A percentile compares a stretch with the other conserved stretches of the same genome.
phyloP scores from a whole-genome alignment of 2,329 filamentous ascomycete species.

The Nothophaeocryptopus gaeumannii region DNA sequence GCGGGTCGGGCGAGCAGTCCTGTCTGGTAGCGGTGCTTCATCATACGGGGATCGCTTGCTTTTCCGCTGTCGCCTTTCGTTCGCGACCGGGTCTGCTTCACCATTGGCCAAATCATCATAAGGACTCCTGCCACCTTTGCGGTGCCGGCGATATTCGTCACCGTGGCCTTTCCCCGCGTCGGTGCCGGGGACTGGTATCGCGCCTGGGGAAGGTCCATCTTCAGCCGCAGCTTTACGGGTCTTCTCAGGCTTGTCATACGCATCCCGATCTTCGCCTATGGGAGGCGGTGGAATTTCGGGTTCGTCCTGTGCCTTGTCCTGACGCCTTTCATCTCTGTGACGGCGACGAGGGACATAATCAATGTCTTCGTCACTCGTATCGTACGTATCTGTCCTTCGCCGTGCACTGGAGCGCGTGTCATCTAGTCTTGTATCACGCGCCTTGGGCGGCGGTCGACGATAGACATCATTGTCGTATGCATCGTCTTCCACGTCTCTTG shows the following conservation, averaged over 20 bases:
- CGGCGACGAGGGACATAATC: conserved; percentile 18
- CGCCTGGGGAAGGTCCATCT: conserved; percentile 11
- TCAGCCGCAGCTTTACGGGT: conserved; percentile 10
- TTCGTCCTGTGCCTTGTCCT: conserved; percentile 13
- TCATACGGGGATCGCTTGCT: conserved; percentile 15
- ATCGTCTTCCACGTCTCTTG: conserved; percentile 18
- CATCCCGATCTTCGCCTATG: conserved; percentile 23
- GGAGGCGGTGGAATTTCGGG: conserved; percentile 24
- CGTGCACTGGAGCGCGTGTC: conserved; percentile 16
- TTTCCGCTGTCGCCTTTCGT: conserved; percentile 11
- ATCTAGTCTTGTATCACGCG: conserved; percentile 15
- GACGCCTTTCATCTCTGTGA: conserved; percentile 13
- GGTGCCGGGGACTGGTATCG: conserved; percentile 13
- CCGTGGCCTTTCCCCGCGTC: conserved; percentile 6
- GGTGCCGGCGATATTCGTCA: conserved; percentile 8
- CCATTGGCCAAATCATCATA: conserved; percentile 4
- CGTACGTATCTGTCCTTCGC: conserved; percentile 24
- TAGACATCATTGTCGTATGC: conserved; percentile 21
- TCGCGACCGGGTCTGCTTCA: conserved; percentile 5
- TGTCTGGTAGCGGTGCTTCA: conserved; percentile 1
- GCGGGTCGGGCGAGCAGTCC: not conserved
- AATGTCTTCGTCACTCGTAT: conserved; percentile 32
- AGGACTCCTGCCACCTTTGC: conserved; percentile 3
- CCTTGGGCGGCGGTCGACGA: conserved; percentile 15
- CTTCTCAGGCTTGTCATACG: conserved; percentile 11